Evolutionary conservation across 768 basidiomycete genomes (phyloP).

Genomic region (Phlebiopsis flavidoalba): DNA sequence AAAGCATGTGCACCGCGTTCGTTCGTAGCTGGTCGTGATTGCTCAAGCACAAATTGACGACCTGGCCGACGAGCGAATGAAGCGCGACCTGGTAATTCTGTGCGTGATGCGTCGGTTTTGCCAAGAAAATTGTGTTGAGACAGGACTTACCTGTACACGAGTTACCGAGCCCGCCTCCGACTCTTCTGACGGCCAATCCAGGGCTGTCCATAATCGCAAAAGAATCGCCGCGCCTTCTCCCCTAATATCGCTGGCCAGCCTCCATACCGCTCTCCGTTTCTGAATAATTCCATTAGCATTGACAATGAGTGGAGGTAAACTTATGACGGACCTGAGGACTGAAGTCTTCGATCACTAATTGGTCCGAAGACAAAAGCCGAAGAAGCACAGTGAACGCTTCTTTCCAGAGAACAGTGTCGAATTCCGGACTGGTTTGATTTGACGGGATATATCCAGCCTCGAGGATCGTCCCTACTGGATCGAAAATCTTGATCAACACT

Average conservation of each 20-base stretch:
- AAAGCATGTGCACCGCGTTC: constrained; percentile 88
- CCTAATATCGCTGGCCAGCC: constrained; percentile 91
- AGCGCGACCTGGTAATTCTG: constrained; percentile 85
- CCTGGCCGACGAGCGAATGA: constrained; percentile 79
- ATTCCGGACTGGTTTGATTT: constrained; percentile 54
- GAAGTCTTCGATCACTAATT: constrained; percentile 91
- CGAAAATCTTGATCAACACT: constrained; percentile 84
- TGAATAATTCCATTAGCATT: constrained; percentile 23
- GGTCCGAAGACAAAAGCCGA: constrained; percentile 82
- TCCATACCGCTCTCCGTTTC: constrained; percentile 95
- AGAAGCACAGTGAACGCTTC: constrained; percentile 79
- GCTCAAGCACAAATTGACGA: constrained; percentile 89
- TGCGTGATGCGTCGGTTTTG: constrained; percentile 9
- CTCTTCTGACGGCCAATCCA: constrained; percentile 69
- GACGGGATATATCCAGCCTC: constrained; percentile 77
- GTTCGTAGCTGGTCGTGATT: constrained; percentile 90
- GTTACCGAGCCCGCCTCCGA: constrained; percentile 48
- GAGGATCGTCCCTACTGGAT: constrained; percentile 72
- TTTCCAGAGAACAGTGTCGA: constrained; percentile 77
- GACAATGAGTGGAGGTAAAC: background rate
- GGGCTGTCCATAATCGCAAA: constrained; percentile 76
- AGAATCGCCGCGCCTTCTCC: constrained; percentile 86
- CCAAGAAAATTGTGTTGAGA: background rate
- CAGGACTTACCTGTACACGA: constrained; percentile 59
- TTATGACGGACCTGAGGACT: constrained; percentile 68